Base-by-base conservation (phyloP, 768 basidiomycete species). In the Pholiota molesta region DNA sequence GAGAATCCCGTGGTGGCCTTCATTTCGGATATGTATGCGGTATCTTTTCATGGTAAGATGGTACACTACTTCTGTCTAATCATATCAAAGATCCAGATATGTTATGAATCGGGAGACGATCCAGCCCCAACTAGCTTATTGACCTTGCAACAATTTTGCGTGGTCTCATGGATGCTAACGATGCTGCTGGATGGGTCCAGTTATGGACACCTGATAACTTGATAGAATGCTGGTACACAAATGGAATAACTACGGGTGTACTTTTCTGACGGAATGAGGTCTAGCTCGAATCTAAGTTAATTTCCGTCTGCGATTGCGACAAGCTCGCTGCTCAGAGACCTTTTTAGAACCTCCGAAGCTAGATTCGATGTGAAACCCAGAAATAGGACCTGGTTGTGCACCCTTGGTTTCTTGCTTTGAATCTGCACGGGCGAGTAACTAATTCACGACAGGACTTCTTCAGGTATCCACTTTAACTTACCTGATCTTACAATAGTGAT, bases 161-260 rank as follows among this genome's bases (percentile, higher is more conserved):
- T 14, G 42, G 63, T 42, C 28, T 78, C 51, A 56, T 74, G 35
- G 55, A 72, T 56, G 61, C 66, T 1, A 65, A 70, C 6, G 64
- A 67, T n/a, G 60, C 66, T 4, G 75, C 77, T 5, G 79, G 79
- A 0, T 79, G 78, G 77, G 81, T 79, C 0, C 81, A 79, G 1
- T 67, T 73, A 13, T 86, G 84, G 83, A 76, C 72, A 16, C 72
- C 74, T 23, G 83, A 86, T 62, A 77, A 16, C 72, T 73, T 23
- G 83, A 86, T 62, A 77, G 86, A 52, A 71, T 75, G 55, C 73
- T 79, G 72, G 86, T 86, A 45, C 42, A 75, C 14, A 55, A 35
- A 42, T 31, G 44, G 11, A 8, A 9, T 10, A 0, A 23, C n/a
- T 6, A 39, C 35, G n/a, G 31, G 44, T 23, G 17, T 56, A 23